A percentile compares a stretch with the other conserved stretches of the same genome.
Conservation (phyloP, 1,284 basidiomycete species). For the Cutaneotrichosporon cavernicola region DNA sequence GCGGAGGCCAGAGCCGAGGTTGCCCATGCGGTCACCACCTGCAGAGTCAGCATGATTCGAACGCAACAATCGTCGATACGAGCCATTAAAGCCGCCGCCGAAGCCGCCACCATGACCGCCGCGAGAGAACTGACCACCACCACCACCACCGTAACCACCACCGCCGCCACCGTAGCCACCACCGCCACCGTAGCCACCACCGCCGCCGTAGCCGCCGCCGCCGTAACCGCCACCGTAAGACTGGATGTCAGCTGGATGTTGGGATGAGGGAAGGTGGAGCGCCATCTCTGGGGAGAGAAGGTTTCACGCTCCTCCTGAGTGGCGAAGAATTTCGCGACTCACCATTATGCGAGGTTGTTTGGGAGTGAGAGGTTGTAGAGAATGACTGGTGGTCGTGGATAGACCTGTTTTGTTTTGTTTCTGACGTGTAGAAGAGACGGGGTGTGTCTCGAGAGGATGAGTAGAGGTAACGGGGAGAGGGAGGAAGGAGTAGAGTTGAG, state of each 20-base stretch:
- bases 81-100: conserved; percentile 31
- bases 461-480: not conserved
- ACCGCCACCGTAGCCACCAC: conserved; percentile 53
- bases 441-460: conserved; percentile 4
- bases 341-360: conserved; percentile 7
- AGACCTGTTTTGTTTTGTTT: conserved; percentile 1
- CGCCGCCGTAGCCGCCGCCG: conserved; percentile 44
- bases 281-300: not conserved
- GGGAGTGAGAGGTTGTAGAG: not conserved
- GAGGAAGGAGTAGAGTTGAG: not conserved
- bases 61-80: conserved; percentile 35
- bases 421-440: not conserved
- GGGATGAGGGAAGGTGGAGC: not conserved
- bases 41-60: conserved; percentile 22
- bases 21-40: conserved; percentile 73
- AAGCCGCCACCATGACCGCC: conserved; percentile 55
- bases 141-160: conserved; percentile 26
- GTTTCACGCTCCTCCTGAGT: not conserved
- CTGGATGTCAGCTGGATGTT: conserved; percentile 21
- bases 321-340: conserved; percentile 8
- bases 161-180: conserved; percentile 39
- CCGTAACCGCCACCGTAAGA: conserved; percentile 44
- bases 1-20: conserved; percentile 78
- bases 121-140: conserved; percentile 55
- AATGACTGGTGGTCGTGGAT: conserved; percentile 3